Base-by-base conservation (phyloP, 192 early-diverging fungal genomes). In the Backusella australiensis region DNA sequence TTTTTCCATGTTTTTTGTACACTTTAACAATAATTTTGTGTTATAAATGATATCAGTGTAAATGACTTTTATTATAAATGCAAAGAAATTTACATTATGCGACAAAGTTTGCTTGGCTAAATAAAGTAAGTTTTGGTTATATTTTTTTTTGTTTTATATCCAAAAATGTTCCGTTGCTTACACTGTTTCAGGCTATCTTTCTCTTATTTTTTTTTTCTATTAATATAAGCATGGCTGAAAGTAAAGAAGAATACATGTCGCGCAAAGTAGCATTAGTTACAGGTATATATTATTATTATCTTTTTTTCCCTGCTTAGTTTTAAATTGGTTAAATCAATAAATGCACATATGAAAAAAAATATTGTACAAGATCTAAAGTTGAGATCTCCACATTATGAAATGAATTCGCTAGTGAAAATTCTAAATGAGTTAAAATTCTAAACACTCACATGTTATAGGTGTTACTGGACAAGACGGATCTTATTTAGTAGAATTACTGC, bases 391-490 rank as follows among this genome's bases (percentile, higher is more conserved):
- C 52, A 23, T 44, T 6, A n/a, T 68, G 15, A 29, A 67, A 67
- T 34, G 5, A 67, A 36, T n/a, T 21, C 67, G 36, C n/a, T 12
- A 36, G 9, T 4, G 36, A 68, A 68, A 35, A 39, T 36, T 35
- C 19, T 12, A 35, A 56, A 21, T 56, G 52, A 26, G n/a, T 23
- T 21, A 21, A 26, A 8, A 56, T 21, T 56, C 21, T 11, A 11
- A 56, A 21, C n/a, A 1, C 8, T 21, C 3, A 52, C 38, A 23
- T 21, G 2, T 56, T 41, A 11, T 63, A 91, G 92, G 92, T 82
- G 89, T 93, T 77, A 93, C 92, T 72, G 92, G 92, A 67, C 91
- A 93, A 79, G 92, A 93, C 81, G 90, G 91, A 53, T 91, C 89
- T 44, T 93, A 93, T 76, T 82, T 93, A 15, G 85, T 91, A 4